Evolutionary conservation across 176 grass and related monocot species (phyloP), one percentile per base, ranked within the genome.

Genomic region (Paspalum notatum): DNA sequence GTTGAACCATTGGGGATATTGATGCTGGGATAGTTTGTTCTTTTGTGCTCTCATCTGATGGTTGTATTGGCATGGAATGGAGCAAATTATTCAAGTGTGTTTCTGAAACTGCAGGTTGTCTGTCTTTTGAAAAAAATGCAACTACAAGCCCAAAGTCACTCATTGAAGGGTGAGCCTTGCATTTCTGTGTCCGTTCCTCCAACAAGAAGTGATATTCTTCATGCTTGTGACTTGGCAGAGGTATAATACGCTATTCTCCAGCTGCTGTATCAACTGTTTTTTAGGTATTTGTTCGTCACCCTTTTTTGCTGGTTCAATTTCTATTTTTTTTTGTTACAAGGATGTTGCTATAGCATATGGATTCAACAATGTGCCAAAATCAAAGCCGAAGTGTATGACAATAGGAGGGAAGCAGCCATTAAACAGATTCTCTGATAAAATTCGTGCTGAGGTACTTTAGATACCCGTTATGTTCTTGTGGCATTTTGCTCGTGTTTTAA

Each of bases 291-390:
- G 26, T 69, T 60, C 39, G 44, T 17, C 4, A 18, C 68, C 43
- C 50, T 60, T 67, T 25, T 68, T 55, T 16, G 43, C 22, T 40
- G 43, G 55, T 17, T 72, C 3, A 26, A 45, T 49, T 54, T 76
- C 54, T 16, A 62, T 63, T 73, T 62, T 83, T 66, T 13, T 82
- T 84, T 7, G 37, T 66, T 79, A 62, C 32, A 91, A 99, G 90
- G 96, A 99, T 86, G 89, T 99, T 63, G 96, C 96, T 78, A 99
- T 95, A 82, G 96, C 96, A 81, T 93, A 88, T 93, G 96, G 96
- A 55, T 99, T 91, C 70, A 98, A 98, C 70, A 98, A 93, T 80
- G 91, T 99, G 71, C 92, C 96, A 65, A 95, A 95, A 75, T 93
- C 96, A 55, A 95, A 93, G 63, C 96, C 90, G 0, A 93, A 93